Evolutionary conservation across 352 stramenopile genomes (phyloP).

Genomic region (Phytophthora sp.): DNA sequence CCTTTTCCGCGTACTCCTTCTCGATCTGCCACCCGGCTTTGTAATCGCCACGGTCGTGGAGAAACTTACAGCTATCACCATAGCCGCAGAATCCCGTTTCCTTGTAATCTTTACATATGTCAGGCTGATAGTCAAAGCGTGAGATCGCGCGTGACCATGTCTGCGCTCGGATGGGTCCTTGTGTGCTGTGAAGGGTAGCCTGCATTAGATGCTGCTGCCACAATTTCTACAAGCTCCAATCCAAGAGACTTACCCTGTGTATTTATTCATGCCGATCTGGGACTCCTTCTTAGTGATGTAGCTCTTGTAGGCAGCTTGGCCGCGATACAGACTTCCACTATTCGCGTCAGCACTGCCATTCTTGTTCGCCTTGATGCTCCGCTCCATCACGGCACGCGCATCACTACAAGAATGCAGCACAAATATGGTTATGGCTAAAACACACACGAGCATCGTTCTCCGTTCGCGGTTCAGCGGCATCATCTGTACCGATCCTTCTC

Average conservation of each 20-base stretch:
- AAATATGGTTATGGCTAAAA: neutral
- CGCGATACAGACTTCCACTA: constrained; percentile 84
- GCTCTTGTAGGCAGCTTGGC: constrained; percentile 87
- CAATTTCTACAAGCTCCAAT: neutral
- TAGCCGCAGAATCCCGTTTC: constrained; percentile 99
- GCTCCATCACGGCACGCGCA: constrained; percentile 78
- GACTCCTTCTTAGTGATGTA: constrained; percentile 90
- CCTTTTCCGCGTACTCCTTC: constrained; percentile 93
- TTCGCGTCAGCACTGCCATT: constrained; percentile 70
- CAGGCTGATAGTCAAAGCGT: constrained; percentile 97
- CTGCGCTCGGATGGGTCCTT: constrained; percentile 94
- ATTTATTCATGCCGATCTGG: constrained; percentile 90
- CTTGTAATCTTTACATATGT: constrained; percentile 99
- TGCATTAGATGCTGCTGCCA: constrained; percentile 1
- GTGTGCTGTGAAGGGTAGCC: constrained; percentile 58
- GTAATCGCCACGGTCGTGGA: constrained; percentile 98
- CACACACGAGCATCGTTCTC: neutral
- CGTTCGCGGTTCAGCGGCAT: neutral
- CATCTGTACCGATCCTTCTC: constrained; percentile 62
- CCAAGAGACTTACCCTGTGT: constrained; percentile 65
- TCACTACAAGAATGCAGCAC: constrained; percentile 47
- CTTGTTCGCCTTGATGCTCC: constrained; percentile 74
- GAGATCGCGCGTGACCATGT: constrained; percentile 95
- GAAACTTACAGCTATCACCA: constrained; percentile 96
- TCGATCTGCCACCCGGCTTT: constrained; percentile 98